phyloP scores from a whole-genome alignment of 1,139 yeast genomes.

The Yamadazyma epiphylla region DNA sequence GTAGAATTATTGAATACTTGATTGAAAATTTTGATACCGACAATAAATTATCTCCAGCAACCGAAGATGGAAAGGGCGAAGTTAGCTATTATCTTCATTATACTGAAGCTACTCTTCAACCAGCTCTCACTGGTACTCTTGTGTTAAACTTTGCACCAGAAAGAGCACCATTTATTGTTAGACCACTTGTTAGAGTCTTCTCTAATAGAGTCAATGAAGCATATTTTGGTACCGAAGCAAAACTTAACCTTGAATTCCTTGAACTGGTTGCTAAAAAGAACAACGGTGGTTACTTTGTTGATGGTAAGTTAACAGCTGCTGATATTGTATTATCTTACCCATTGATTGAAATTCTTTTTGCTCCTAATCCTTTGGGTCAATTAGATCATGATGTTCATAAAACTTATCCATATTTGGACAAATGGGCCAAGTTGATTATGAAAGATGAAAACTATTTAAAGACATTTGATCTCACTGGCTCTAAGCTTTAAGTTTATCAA shows the following conservation, averaged over 20 bases:
- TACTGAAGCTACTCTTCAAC: conserved; percentile 39
- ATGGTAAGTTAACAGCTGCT: conserved; percentile 33
- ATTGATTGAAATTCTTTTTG: conserved; percentile 18
- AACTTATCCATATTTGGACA: conserved; percentile 21
- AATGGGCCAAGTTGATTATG: conserved; percentile 21
- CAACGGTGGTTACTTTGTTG: conserved; percentile 31
- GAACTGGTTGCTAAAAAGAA: conserved; percentile 27
- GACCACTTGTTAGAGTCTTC: conserved; percentile 21
- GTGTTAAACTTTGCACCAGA: conserved; percentile 23
- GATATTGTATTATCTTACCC: conserved; percentile 40
- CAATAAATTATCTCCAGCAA: conserved; percentile 21
- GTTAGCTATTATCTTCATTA: conserved; percentile 36
- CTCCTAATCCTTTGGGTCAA: conserved; percentile 10
- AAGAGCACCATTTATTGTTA: conserved; percentile 28
- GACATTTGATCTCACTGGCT: conserved; percentile 16
- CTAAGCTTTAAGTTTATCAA: conserved; percentile 9
- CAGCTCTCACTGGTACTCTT: conserved; percentile 27
- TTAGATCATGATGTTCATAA: conserved; percentile 5
- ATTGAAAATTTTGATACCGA: conserved; percentile 25
- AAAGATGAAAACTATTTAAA: conserved; percentile 18
- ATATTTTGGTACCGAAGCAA: conserved; percentile 25
- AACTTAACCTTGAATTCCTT: conserved; percentile 24
- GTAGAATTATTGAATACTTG: conserved; percentile 31
- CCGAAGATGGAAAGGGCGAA: conserved; percentile 21
- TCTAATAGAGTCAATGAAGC: conserved; percentile 21